Percentiles rank a stretch among this genome's conserved stretches.
These are phyloP conservation scores for Suillus clintonianus DNA, from an alignment of 768 basidiomycete genomes.

Conservation along the genomic window DNA sequence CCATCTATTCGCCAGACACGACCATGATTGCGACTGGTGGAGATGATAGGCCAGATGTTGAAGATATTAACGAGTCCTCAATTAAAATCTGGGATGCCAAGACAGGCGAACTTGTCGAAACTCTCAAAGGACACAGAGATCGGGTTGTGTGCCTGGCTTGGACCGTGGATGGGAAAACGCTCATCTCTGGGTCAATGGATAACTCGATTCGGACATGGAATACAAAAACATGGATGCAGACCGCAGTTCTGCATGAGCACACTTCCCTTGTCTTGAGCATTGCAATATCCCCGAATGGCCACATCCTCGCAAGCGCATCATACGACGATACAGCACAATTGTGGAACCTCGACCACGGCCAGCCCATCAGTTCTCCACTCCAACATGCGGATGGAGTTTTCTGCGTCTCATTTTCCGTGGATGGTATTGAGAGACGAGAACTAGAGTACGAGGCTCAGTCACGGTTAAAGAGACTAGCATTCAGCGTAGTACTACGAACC, in stretches of 20 bases:
- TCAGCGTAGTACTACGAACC: too few relatives aligned
- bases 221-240: too few relatives aligned
- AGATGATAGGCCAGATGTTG: too few relatives aligned
- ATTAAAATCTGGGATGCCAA: background rate
- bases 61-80: too few relatives aligned
- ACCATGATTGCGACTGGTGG: slow-evolving; percentile 1
- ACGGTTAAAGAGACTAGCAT: too few relatives aligned
- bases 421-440: too few relatives aligned
- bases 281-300: background rate
- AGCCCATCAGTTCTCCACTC: background rate
- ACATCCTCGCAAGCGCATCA: slow-evolving; percentile 11
- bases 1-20: slow-evolving; percentile 1
- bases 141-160: background rate
- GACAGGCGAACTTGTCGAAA: background rate
- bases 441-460: too few relatives aligned
- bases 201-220: background rate
- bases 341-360: background rate
- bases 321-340: background rate
- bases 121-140: background rate
- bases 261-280: slow-evolving; percentile 8
- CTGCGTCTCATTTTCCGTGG: too few relatives aligned
- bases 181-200: background rate
- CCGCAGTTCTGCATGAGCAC: background rate
- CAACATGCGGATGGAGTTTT: background rate
- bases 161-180: background rate